Base-by-base conservation (phyloP, 352 stramenopile species). In the Phytophthora syringae region DNA sequence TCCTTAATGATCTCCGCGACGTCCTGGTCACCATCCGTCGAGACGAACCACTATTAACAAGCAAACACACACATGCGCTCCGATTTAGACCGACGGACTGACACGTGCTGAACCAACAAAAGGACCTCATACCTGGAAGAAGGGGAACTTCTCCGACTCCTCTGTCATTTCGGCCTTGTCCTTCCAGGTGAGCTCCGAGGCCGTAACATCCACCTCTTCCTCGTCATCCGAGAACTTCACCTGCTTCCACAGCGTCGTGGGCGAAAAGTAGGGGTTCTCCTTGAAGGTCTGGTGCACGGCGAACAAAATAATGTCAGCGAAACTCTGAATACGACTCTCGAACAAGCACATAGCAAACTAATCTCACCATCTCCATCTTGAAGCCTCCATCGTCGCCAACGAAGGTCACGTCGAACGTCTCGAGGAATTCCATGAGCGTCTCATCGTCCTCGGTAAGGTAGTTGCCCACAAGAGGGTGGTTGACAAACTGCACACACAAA, bases 1-100 rank as follows among this genome's bases (percentile, higher is more conserved):
- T 94, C 83, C 77, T 92, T 91, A 52, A 94, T 90, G 47, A 87
- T 77, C 69, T 94, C 82, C 9, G 83, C 80, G 11, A 89, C 49
- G 44, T 89, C 80, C 52, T 89, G 72, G 21, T 86, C 75, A 5
- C 67, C 78, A 1, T 90, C 80, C 13, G 74, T 80, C 36, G 76
- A 70, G n/a, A 64, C 52, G 49, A 92, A 78, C 81, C 80, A 89
- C 78, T 92, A 43, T 32, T 18, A 43, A 37, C 37, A 37, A 60
- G 36, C 36, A 43, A 11, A 48, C 25, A 20, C 7, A 49, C 13
- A 21, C 28, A 54, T 12, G 21, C 20, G n/a, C 7, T 44, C 57
- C 30, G 16, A 50, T n/a, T 58, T 55, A 62, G 24, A 51, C 44
- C 11, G 11, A 45, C 51, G 3, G 52, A 32, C 3, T 1, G 32